phyloP scores from a whole-genome alignment of 345 rosid genomes.

The Firmiana major region DNA sequence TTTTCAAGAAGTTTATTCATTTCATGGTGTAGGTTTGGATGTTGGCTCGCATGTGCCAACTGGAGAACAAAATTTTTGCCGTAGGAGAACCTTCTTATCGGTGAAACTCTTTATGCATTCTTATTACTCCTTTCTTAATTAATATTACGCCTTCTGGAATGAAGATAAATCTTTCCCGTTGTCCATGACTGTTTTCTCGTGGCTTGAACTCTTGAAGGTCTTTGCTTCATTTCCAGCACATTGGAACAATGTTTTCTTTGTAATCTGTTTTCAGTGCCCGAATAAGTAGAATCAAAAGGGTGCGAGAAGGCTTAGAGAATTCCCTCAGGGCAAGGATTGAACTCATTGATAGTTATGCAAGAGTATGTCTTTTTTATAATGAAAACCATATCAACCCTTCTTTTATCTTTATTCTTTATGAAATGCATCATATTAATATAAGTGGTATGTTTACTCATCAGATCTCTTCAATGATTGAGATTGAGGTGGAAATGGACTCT shows the following conservation, averaged over 20 bases:
- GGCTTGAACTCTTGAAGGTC: neutral
- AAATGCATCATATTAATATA: neutral
- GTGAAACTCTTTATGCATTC: constrained; percentile 35
- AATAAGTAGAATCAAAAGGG: constrained; percentile 70
- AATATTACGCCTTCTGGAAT: neutral
- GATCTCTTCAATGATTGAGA: constrained; percentile 98
- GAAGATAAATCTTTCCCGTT: constrained; percentile 1
- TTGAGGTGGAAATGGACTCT: constrained; percentile 89
- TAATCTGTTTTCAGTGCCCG: constrained; percentile 50
- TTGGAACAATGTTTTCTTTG: constrained; percentile 9
- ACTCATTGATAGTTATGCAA: constrained; percentile 87
- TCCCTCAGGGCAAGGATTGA: constrained; percentile 79
- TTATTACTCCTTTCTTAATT: neutral
- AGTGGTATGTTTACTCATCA: constrained; percentile 20
- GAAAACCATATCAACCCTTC: constrained; percentile 5
- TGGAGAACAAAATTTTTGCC: constrained; percentile 93
- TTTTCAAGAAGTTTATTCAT: constrained; percentile 10
- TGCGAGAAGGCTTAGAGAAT: constrained; percentile 71
- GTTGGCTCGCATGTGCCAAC: constrained; percentile 94
- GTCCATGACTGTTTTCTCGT: neutral
- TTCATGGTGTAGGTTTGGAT: constrained; percentile 67
- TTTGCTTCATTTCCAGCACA: neutral
- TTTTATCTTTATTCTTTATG: constrained; percentile 9
- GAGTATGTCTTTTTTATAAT: constrained; percentile 41
- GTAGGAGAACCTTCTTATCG: constrained; percentile 95